phyloP scores from a whole-genome alignment of 1,284 basidiomycete species.

The Apiotrichum domesticum region DNA sequence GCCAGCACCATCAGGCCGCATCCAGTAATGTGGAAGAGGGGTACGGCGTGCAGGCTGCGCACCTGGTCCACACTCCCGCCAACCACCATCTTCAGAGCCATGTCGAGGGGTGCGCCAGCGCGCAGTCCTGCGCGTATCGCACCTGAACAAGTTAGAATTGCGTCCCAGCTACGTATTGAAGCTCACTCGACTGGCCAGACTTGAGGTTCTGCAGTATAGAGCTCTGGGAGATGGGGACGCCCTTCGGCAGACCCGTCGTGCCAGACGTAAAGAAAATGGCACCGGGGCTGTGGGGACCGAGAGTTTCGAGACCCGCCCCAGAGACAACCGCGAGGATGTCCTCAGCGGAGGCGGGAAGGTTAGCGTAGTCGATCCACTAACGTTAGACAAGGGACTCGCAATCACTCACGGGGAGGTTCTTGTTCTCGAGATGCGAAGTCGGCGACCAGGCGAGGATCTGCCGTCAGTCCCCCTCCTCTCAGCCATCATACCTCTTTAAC shows the following conservation, averaged over 20 bases:
- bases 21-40: conserved; percentile 42
- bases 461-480: background rate
- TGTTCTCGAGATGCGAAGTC: background rate
- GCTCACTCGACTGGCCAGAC: background rate
- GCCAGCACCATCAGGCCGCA: conserved; percentile 35
- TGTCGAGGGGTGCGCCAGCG: conserved; percentile 25
- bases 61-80: background rate
- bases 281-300: conserved; percentile 31
- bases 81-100: conserved; percentile 21
- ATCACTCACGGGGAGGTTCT: background rate
- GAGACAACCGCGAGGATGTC: background rate
- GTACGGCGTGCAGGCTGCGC: conserved; percentile 27
- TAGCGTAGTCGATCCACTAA: background rate
- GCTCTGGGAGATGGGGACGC: conserved; percentile 33
- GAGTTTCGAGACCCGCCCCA: conserved; percentile 11
- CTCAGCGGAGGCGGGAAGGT: background rate
- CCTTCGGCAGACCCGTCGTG: conserved; percentile 36
- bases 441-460: background rate
- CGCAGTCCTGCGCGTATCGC: conserved; percentile 27
- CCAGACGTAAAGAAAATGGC: conserved; percentile 37
- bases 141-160: no score
- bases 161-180: no score
- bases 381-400: background rate
- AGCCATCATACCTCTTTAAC: background rate
- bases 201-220: conserved; percentile 32